These are phyloP conservation scores for Eimeria praecox DNA, from an alignment of 169 alveolate species.

Conservation along the genomic window DNA sequence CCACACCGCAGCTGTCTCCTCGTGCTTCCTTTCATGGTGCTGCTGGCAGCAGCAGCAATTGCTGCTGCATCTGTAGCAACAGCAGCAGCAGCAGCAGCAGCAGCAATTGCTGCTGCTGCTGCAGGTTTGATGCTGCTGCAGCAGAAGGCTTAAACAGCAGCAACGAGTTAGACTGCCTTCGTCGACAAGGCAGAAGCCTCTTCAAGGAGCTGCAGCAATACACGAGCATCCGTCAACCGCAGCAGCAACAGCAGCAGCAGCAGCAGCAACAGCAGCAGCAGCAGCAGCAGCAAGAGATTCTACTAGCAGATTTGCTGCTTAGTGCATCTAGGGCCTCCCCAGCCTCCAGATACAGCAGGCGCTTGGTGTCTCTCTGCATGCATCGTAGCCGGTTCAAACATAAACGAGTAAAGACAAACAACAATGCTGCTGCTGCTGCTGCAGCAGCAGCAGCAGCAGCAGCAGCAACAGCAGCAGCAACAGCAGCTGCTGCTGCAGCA, in stretches of 20 bases:
- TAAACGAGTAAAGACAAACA: neutral
- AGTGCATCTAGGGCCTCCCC: neutral
- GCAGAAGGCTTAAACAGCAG: neutral
- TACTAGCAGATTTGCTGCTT: constrained; percentile 18
- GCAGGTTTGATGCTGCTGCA: neutral
- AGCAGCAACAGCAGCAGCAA: too few relatives aligned
- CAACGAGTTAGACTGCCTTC: neutral
- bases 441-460: constrained; percentile 22
- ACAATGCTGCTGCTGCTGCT: constrained; percentile 7
- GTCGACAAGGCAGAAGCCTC: neutral
- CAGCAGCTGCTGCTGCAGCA: too few relatives aligned
- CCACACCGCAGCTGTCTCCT: neutral
- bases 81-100: neutral
- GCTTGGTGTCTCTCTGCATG: neutral
- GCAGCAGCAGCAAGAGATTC: neutral
- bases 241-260: constrained; percentile 13
- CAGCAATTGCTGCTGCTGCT: neutral
- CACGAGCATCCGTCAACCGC: neutral
- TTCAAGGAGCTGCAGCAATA: neutral
- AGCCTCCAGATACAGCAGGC: too few relatives aligned
- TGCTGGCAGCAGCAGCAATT: neutral
- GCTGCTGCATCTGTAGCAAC: neutral
- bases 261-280: constrained; percentile 54
- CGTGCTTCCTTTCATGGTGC: neutral
- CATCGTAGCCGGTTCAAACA: neutral